phyloP scores from a whole-genome alignment of 768 basidiomycete species.

The Suillus paluster region DNA sequence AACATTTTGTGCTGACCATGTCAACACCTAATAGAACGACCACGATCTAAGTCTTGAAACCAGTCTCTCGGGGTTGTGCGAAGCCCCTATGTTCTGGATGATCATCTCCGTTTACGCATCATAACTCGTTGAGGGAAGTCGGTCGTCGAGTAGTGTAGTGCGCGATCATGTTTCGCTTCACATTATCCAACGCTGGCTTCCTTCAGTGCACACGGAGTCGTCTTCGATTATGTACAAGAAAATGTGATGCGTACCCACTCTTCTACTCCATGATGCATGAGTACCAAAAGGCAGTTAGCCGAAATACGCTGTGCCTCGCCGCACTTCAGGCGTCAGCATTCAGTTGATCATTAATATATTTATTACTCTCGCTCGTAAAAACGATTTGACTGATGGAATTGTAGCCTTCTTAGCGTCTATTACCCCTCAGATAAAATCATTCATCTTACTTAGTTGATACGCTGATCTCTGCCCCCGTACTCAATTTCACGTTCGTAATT shows the following conservation, averaged over 20 bases:
- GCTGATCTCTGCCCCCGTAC: neutral
- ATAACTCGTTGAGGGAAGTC: neutral
- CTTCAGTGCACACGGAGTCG: neutral
- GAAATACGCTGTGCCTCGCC: neutral
- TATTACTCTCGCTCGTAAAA: neutral
- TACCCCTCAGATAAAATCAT: neutral
- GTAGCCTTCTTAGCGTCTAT: neutral
- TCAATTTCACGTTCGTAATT: neutral
- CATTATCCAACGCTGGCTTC: neutral
- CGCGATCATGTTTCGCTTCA: neutral
- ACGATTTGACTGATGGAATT: neutral
- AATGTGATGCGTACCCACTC: neutral
- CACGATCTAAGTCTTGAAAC: neutral
- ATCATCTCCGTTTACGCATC: neutral
- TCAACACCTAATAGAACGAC: neutral
- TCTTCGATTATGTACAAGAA: neutral
- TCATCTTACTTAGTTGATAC: neutral
- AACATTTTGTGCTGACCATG: neutral
- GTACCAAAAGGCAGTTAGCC: neutral
- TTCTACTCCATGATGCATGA: neutral
- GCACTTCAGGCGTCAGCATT: neutral
- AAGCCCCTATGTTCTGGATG: neutral
- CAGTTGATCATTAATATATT: neutral
- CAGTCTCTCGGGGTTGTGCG: neutral
- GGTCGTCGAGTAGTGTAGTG: neutral